Evolutionary conservation across 805 yeast species (phyloP), one percentile per base, ranked within the genome.

Genomic region (Wickerhamomyces sydowiorum): DNA sequence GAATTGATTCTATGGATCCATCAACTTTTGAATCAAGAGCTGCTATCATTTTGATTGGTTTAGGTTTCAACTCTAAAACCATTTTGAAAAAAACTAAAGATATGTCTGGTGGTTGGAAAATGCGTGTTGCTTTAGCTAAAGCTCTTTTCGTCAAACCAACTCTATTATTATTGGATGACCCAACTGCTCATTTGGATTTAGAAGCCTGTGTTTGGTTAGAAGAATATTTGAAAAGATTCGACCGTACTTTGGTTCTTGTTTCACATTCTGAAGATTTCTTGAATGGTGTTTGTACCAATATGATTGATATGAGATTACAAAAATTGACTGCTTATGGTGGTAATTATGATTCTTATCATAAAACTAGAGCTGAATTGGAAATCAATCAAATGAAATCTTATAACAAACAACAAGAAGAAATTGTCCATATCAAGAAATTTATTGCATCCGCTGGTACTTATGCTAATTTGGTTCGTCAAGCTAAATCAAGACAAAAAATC

Each of bases 31-130:
- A 93, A 74, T 72, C 93, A 36, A 81, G 99, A 69, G 99, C 99
- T 43, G 96, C 99, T 41, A 72, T 89, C 53, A 93, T 93, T 59
- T 75, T 93, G 61, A 86, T 86, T 53, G 99, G 99, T 90, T 78
- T 93, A 66, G 99, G 99, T 59, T 93, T 93, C 82, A 86, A 86
- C 69, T 60, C 84, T 43, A 68, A 69, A 52, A 91, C 98, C 43
- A 91, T 93, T 60, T 75, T 77, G 63, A 93, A 93, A 78, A 84
- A 82, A 70, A 93, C 99, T 59, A 90, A 88, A 69, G 98, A 93
- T 63, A 93, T 93, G 99, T 88, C 97, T 62, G 99, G 99, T 79
- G 99, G 99, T 65, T 93, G 99, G 99, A 89, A 89, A 75, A 93
- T 93, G 99, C 88, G 99, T 73, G 99, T 93, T 48, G 98, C 99